Percentiles rank a stretch among this genome's conserved stretches.
Evolutionary conservation across 495 filamentous ascomycete species (phyloP).

Genomic region (Podospora sp.): DNA sequence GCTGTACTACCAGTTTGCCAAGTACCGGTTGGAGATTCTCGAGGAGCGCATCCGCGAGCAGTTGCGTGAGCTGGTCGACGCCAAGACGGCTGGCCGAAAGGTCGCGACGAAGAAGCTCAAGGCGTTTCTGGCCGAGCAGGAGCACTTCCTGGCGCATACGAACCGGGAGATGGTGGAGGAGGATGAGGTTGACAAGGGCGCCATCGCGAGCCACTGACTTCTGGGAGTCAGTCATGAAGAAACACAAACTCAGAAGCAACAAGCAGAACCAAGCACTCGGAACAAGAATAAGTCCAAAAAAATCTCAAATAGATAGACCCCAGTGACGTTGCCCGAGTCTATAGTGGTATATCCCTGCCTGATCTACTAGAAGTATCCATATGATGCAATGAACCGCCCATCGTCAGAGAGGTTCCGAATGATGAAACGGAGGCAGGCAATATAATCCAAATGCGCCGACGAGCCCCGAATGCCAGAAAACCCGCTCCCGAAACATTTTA

Average conservation of each 20-base stretch:
- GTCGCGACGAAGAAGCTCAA: constrained; percentile 50
- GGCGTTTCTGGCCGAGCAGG: constrained; percentile 53
- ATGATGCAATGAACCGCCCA: constrained; percentile 8
- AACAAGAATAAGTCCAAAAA: not conserved
- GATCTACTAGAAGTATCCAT: constrained; percentile 17
- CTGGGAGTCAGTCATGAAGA: not conserved
- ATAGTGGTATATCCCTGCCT: constrained; percentile 17
- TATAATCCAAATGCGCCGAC: not conserved
- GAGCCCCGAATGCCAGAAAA: constrained; percentile 10
- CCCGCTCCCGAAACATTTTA: constrained; percentile 8
- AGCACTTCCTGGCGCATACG: constrained; percentile 58
- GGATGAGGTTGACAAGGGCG: constrained; percentile 53
- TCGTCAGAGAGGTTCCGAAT: not conserved
- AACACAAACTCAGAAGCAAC: not conserved
- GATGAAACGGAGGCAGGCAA: not conserved
- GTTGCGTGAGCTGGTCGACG: constrained; percentile 48
- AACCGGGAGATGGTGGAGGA: constrained; percentile 60
- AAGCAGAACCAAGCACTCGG: not conserved
- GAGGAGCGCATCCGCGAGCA: constrained; percentile 59
- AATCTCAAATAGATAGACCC: not conserved
- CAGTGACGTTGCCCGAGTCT: constrained; percentile 8
- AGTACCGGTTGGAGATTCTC: constrained; percentile 72
- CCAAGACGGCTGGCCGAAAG: constrained; percentile 42
- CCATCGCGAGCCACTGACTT: constrained; percentile 20
- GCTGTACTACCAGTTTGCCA: constrained; percentile 69